A percentile compares a stretch with the other conserved stretches of the same genome.
Conservation (phyloP, 305 asterid genomes). For the Solanum chacoense region DNA sequence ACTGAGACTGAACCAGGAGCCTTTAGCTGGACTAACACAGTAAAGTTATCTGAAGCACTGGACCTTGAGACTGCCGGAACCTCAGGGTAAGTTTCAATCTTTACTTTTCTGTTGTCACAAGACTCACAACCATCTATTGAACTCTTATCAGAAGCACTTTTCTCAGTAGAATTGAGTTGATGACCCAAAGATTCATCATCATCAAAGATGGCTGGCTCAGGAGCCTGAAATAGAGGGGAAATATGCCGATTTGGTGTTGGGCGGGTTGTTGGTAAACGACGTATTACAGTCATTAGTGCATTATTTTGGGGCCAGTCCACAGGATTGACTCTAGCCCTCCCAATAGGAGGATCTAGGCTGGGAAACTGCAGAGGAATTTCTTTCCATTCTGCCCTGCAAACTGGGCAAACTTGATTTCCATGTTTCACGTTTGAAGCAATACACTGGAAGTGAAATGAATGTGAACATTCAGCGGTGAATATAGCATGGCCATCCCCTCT, state of each 20-base stretch:
- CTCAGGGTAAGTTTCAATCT: conserved; percentile 3
- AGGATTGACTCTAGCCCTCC: conserved; percentile 5
- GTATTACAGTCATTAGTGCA: conserved; percentile 2
- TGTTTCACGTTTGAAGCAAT: conserved; percentile 12
- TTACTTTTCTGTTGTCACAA: neutral
- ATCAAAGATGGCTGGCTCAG: conserved; percentile 9
- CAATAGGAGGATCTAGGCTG: conserved; percentile 5
- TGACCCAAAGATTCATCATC: conserved; percentile 10
- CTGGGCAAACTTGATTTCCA: conserved; percentile 10
- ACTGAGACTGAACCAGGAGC: conserved; percentile 1
- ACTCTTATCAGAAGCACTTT: neutral
- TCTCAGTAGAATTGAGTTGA: neutral
- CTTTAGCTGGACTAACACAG: neutral
- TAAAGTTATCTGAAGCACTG: neutral
- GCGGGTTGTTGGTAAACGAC: neutral
- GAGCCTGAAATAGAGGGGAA: neutral
- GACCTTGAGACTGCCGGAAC: neutral
- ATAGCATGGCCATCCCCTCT: conserved; percentile 10
- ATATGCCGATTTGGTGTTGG: neutral
- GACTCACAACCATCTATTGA: neutral
- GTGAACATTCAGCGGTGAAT: conserved; percentile 11
- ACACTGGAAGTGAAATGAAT: conserved; percentile 12
- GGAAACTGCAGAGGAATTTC: conserved; percentile 7
- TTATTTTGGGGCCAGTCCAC: conserved; percentile 2
- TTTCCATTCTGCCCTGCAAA: conserved; percentile 10